Evolutionary conservation across 2,329 filamentous ascomycete species (phyloP).

Genomic region (Ophiostoma himal-ulmi): DNA sequence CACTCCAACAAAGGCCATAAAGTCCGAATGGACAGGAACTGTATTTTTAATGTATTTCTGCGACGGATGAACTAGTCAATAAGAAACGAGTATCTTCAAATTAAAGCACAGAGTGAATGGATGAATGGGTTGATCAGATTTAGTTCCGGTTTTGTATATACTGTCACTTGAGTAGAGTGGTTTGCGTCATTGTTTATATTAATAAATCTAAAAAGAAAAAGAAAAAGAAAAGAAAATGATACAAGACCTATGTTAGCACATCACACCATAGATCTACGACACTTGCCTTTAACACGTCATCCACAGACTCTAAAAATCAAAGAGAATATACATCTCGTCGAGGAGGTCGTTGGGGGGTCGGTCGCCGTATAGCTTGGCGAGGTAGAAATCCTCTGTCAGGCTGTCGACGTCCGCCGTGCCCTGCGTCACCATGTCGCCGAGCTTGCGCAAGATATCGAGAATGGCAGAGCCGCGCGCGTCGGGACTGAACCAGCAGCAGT

Average conservation of each 20-base stretch:
- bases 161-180: no score
- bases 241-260: not conserved
- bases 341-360: not conserved
- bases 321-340: not conserved
- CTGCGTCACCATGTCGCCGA: not conserved
- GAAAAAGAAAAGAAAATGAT: slow-evolving; percentile 2
- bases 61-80: not conserved
- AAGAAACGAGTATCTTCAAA: not conserved
- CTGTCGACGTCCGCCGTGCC: not conserved
- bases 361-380: slow-evolving; percentile 11
- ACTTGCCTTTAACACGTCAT: not conserved
- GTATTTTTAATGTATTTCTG: not conserved
- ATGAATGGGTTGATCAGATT: not conserved
- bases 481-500: slow-evolving; percentile 21
- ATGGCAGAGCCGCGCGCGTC: not conserved
- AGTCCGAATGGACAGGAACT: not conserved
- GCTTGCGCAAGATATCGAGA: not conserved
- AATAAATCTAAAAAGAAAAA: not conserved
- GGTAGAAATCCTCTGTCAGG: not conserved
- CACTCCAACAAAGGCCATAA: not conserved
- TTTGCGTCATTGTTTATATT: not conserved
- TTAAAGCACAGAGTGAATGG: not conserved
- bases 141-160: no score
- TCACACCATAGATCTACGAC: not conserved
- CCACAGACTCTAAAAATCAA: not conserved